These are phyloP conservation scores for Colletotrichum euphorbiae DNA, from an alignment of 2,329 filamentous ascomycete genomes.

Conservation along the genomic window DNA sequence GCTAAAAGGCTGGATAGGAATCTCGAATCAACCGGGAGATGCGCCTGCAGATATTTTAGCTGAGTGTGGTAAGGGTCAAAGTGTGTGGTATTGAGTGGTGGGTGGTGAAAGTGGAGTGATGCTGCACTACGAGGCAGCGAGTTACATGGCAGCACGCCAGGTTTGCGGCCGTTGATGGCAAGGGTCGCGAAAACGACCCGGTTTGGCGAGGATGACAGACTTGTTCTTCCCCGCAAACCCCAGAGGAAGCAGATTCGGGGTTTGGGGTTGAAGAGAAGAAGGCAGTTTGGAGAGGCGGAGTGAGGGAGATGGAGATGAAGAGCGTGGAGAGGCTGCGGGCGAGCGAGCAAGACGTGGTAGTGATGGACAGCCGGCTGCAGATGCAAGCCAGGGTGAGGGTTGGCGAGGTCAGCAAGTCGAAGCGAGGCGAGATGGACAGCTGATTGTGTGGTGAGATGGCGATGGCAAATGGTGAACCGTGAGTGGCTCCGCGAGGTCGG, in stretches of 20 bases:
- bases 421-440: conserved; percentile 8
- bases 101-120: conserved; percentile 24
- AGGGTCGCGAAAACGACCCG: conserved; percentile 30
- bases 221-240: conserved; percentile 34
- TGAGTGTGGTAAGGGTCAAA: conserved; percentile 12
- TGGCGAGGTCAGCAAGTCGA: conserved; percentile 16
- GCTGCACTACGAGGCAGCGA: conserved; percentile 11
- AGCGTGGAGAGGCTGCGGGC: conserved; percentile 2
- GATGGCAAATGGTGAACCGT: not conserved
- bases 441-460: not conserved
- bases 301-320: conserved; percentile 7
- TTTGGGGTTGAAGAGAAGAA: conserved; percentile 26
- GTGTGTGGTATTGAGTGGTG: conserved; percentile 19
- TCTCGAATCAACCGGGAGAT: conserved; percentile 30
- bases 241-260: conserved; percentile 24
- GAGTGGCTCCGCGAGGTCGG: conserved; percentile 9
- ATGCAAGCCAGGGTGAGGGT: not conserved
- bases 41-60: conserved; percentile 27
- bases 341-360: not conserved
- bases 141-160: not conserved
- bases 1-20: conserved; percentile 16
- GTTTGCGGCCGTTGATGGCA: not conserved
- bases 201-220: conserved; percentile 21
- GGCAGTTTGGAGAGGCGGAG: conserved; percentile 24
- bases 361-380: conserved; percentile 17